Percentiles rank a stretch among this genome's conserved stretches.
These are phyloP conservation scores for Nannochloropsis gaditana DNA, from an alignment of 108 stramenopile species.

Conservation along the genomic window DNA sequence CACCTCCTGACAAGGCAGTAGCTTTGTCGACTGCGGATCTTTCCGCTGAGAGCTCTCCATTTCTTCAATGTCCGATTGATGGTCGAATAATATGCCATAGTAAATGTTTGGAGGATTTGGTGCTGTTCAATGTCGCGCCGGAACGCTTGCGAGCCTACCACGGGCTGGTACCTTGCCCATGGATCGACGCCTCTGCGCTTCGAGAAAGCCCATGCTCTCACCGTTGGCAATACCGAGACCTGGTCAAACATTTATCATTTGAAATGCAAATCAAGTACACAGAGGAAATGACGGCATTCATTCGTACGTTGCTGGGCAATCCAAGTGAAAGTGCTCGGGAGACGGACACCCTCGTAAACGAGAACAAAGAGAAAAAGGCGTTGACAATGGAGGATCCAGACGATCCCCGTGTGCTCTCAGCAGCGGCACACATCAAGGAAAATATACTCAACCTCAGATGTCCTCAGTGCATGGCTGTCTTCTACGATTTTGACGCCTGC, in stretches of 20 bases:
- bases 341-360: too few relatives aligned
- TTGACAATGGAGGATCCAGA: not conserved
- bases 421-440: constrained; percentile 15
- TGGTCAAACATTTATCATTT: not conserved
- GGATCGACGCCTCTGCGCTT: not conserved
- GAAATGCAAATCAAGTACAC: not conserved
- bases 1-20: too few relatives aligned
- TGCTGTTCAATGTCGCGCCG: not conserved
- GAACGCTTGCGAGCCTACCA: constrained; percentile 13
- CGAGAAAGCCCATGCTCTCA: not conserved
- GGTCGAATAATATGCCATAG: not conserved
- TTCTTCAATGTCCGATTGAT: not conserved
- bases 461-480: not conserved
- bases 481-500: not conserved
- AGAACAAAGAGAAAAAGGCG: not conserved
- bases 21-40: too few relatives aligned
- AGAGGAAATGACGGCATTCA: not conserved
- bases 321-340: too few relatives aligned
- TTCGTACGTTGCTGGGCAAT: not conserved
- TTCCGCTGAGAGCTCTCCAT: too few relatives aligned
- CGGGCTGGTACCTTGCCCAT: not conserved
- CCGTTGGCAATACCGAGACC: not conserved
- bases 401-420: not conserved
- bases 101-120: not conserved
- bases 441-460: not conserved